Base-by-base conservation (phyloP, 176 grass and related monocot genomes). In the Paspalum notatum region DNA sequence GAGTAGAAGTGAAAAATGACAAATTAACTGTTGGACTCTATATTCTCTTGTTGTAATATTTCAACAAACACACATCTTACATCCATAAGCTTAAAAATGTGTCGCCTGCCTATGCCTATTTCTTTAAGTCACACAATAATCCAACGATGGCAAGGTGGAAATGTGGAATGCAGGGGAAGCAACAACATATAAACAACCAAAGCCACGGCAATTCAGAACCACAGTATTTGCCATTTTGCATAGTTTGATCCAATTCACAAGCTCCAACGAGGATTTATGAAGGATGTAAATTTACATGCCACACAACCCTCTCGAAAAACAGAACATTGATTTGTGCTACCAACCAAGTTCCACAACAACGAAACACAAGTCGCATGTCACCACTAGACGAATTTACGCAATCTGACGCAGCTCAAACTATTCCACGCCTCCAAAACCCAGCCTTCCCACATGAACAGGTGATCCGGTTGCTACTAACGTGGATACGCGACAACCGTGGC, bases 21-120 rank as follows among this genome's bases (percentile, higher is more conserved):
- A 16, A 64, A 49, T n/a, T 81, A 48, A 24, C 54, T 70, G 15
- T 62, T 56, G 14, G 7, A 62, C 13, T 64, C 17, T 5, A 56
- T 49, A 81, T 58, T 42, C 48, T 80, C 18, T 21, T 49, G 59
- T 7, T 89, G 32, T n/a, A 26, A 81, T 53, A 15, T 46, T 65
- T 71, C n/a, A 76, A 7, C 13, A 69, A 80, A 60, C 53, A 13
- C 0, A 2, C 20, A 70, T 16, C 22, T 64, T 55, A 46, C 8
- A 89, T 40, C 20, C 46, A 55, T 68, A 80, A 85, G 15, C 47
- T 70, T 85, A 8, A 80, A 67, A 25, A 43, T 59, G 62, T 22
- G 6, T 14, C 21, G 47, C 38, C 57, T 74, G 2, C 6, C 2
- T 62, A 39, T 6, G 62, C 12, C 4, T 44, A 38, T 68, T 20